Base-by-base conservation (phyloP, 805 yeast genomes). In the Candida golubevii region DNA sequence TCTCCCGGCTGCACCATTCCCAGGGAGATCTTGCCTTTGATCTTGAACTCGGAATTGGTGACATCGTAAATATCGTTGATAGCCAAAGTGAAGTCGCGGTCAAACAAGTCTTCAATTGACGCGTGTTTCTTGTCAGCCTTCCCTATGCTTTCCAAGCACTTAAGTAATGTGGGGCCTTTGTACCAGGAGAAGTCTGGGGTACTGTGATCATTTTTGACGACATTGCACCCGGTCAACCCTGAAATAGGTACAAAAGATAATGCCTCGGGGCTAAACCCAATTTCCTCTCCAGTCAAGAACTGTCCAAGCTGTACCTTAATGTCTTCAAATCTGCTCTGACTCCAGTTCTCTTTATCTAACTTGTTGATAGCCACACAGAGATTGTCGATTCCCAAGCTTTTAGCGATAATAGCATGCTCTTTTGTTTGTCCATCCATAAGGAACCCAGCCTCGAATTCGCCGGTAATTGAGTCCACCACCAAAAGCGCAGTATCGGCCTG, bases 1-100 rank as follows among this genome's bases (percentile, higher is more conserved):
- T 88, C 88, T 23, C 90, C 93, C 1, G 78, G 74, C 62, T 85
- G 88, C 31, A 87, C 70, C 6, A 71, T 60, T 1, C 97, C 97
- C 11, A 82, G 67, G 40, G 78, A 75, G 1, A 87, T 71, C 44
- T 88, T 74, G 2, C 96, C 96, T 29, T 74, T 63, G 8, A 86
- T 64, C 1, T 72, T 64, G 27, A 83, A 65, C 48, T 78, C 77
- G 28, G 75, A 72, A 33, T 68, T 68, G 9, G 76, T 67, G 33
- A 60, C 62, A 12, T 78, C 74, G 49, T 67, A 71, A 0, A 83
- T 75, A 54, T 89, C 95, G 45, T 80, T 73, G 4, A 85, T 74
- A 1, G 84, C 74, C 58, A 88, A 69, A 9, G 78, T 65, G 49
- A 88, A 79, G 10, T 76, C 72, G 33, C 49, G 46, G 14, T 46